These are phyloP conservation scores for Backusella australiensis DNA, from an alignment of 192 early-diverging fungal species.

Conservation along the genomic window DNA sequence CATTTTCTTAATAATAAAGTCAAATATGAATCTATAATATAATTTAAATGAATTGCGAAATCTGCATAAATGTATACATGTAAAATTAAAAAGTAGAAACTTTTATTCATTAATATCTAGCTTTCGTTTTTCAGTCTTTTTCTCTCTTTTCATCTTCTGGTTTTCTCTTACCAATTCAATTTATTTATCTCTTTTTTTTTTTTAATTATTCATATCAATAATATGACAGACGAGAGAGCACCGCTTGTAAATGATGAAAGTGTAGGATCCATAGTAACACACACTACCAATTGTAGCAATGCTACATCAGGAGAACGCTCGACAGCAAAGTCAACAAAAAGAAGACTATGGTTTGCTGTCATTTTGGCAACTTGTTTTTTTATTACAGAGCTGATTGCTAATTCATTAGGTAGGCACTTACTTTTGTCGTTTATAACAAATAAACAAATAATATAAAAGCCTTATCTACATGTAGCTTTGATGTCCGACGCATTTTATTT, in stretches of 20 bases:
- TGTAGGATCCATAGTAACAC: not conserved
- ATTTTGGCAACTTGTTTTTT: constrained; percentile 61
- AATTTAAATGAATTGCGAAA: too few relatives aligned
- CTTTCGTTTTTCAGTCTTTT: not conserved
- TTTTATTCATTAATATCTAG: not conserved
- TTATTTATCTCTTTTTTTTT: not conserved
- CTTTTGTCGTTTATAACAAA: not conserved
- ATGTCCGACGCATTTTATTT: constrained; percentile 78
- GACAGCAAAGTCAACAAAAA: constrained; percentile 25
- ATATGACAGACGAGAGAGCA: not conserved
- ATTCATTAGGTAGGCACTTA: constrained; percentile 40
- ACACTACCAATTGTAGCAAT: constrained; percentile 16
- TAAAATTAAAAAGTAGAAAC: too few relatives aligned
- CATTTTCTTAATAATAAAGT: constrained; percentile 2
- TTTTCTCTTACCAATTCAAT: not conserved
- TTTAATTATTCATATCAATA: not conserved
- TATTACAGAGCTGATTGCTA: constrained; percentile 60
- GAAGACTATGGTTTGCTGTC: constrained; percentile 54
- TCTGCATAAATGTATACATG: too few relatives aligned
- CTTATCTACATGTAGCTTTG: constrained; percentile 52
- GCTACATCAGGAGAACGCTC: not conserved
- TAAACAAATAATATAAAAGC: not conserved
- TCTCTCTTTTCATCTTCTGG: not conserved
- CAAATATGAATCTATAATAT: not conserved
- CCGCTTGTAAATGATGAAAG: not conserved